Conservation (phyloP, 768 basidiomycete genomes). For the Lactarius sp. region DNA sequence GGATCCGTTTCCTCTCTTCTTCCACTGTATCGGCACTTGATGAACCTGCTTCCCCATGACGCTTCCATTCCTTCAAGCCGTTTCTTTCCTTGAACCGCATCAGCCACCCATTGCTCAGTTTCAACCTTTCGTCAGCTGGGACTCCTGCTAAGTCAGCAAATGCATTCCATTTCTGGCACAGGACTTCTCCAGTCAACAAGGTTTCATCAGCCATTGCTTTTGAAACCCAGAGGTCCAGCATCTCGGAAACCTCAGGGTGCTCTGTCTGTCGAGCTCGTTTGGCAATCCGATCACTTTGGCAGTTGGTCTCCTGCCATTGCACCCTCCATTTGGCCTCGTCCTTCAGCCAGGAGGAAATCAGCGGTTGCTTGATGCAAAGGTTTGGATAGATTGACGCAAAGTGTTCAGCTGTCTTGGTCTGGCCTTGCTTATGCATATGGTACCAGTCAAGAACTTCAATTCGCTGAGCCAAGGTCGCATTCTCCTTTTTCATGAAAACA, state of each 20-base stretch:
- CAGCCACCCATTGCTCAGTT: neutral
- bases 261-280: neutral
- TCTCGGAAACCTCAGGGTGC: neutral
- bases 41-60: neutral
- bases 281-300: neutral
- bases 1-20: neutral
- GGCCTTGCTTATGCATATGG: neutral
- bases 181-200: no score
- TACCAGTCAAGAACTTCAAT: neutral
- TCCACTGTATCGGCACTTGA: neutral
- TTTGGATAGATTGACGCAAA: neutral
- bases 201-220: no score
- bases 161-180: no score
- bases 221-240: neutral
- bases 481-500: constrained; percentile 1
- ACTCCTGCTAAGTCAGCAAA: no score
- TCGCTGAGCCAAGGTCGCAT: neutral
- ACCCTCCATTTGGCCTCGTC: neutral
- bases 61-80: neutral
- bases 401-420: neutral
- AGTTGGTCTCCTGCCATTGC: neutral
- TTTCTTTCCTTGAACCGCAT: neutral
- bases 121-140: no score
- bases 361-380: neutral
- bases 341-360: neutral